Base-by-base conservation (phyloP, 192 early-diverging fungal species). In the Coemansia pectinata region DNA sequence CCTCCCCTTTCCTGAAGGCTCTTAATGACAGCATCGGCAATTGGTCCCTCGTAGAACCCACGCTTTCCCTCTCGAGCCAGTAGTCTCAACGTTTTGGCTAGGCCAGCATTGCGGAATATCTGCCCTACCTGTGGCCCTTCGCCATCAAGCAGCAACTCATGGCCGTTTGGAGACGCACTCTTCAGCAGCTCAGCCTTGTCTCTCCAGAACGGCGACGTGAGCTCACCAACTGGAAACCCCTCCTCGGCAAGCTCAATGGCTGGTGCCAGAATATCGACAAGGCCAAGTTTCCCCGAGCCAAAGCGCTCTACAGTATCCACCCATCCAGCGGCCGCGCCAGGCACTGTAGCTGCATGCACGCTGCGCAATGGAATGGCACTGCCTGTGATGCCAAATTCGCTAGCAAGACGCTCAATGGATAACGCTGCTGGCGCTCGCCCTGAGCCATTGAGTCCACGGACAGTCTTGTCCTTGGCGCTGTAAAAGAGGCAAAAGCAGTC, bases 401-500 rank as follows among this genome's bases (percentile, higher is more conserved):
- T 65, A 19, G 68, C 72, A 17, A 87, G 69, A 45, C 67, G 39
- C 3, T 86, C 86, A 47, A 92, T 63, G 12, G 83, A 90, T 66
- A 92, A 73, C 5, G 59, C 84, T 21, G 62, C 71, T 14, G 90
- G 88, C 7, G 88, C 78, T 21, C 89, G 74, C 45, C 89, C 89
- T 1, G 86, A 88, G 15, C 89, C 89, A 71, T 90, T 90, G n/a
- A 90, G 38, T 4, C 79, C 90, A 36, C 70, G 66, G 1, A 93
- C 87, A 1, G 66, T 71, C 29, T 80, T 74, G 40, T 79, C 74
- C 39, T 85, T 88, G 34, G 88, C 87, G 48, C 89, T 86, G 75
- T 90, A 94, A 70, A 86, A 94, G 12, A 94, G 83, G 65, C 90
- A 91, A 71, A 93, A 94, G 47, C 86, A 86, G 72, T 94, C 93